Conservation (phyloP, 1,284 basidiomycete species). For the Sporisorium iseilematis-ciliati region DNA sequence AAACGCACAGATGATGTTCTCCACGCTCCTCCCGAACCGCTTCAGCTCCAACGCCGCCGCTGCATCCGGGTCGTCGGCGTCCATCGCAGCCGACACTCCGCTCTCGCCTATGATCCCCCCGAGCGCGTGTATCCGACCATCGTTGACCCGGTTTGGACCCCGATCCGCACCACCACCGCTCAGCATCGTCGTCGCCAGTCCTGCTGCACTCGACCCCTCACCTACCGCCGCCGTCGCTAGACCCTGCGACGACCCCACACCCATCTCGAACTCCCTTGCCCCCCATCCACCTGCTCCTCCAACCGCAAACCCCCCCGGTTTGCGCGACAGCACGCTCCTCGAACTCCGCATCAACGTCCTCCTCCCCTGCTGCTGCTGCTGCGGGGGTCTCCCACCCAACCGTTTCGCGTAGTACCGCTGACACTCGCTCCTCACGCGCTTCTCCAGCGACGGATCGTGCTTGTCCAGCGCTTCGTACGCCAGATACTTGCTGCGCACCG, state of each 20-base stretch:
- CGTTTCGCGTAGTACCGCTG: constrained; percentile 64
- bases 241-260: constrained; percentile 7
- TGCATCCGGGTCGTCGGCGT: constrained; percentile 57
- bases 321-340: constrained; percentile 25
- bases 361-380: no score
- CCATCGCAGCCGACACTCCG: constrained; percentile 49
- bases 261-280: constrained; percentile 19
- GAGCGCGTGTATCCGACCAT: constrained; percentile 49
- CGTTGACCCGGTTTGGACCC: constrained; percentile 55
- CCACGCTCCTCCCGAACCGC: constrained; percentile 57
- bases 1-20: constrained; percentile 66
- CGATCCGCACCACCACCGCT: constrained; percentile 23
- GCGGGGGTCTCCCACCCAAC: constrained; percentile 47
- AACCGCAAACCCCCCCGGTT: constrained; percentile 29
- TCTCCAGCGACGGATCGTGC: constrained; percentile 61
- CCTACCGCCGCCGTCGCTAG: constrained; percentile 5
- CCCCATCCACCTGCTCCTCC: constrained; percentile 4
- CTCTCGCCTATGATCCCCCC: constrained; percentile 56
- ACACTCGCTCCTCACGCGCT: constrained; percentile 62
- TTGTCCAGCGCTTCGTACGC: constrained; percentile 67
- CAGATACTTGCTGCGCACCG: constrained; percentile 65
- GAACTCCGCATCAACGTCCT: constrained; percentile 45
- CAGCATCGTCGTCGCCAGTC: constrained; percentile 17
- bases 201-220: constrained; percentile 8
- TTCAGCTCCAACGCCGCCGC: constrained; percentile 60